Evolutionary conservation across 179 eudicot genomes (phyloP).

Genomic region (Drosera spatulata): DNA sequence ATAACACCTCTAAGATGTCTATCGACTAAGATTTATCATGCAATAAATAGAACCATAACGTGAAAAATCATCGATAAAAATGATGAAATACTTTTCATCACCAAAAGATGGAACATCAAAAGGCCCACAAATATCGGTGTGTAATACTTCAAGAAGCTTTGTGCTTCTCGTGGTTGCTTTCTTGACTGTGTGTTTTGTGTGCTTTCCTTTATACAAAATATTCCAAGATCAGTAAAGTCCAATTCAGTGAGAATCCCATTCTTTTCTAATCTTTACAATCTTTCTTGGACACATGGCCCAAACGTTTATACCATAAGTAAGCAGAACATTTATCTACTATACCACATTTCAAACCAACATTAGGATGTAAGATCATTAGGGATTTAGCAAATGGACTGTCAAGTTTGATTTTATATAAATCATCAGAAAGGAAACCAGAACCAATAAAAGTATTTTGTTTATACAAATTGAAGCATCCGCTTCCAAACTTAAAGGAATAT

Average conservation of each 20-base stretch:
- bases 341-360: too few relatives aligned
- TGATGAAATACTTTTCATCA: background rate
- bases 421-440: constrained; percentile 6
- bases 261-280: background rate
- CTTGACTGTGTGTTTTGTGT: constrained; percentile 2
- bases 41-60: background rate
- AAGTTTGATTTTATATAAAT: constrained; percentile 10
- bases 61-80: background rate
- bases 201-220: too few relatives aligned
- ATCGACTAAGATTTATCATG: background rate
- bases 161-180: background rate
- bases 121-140: background rate
- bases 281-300: constrained; percentile 3
- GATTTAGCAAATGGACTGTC: too few relatives aligned
- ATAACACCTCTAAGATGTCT: background rate
- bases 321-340: background rate
- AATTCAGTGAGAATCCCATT: background rate
- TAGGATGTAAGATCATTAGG: too few relatives aligned
- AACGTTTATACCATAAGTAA: constrained; percentile 6
- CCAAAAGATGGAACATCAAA: background rate
- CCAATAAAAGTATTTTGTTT: constrained; percentile 1
- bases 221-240: constrained; percentile 3
- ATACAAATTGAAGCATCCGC: constrained; percentile 5
- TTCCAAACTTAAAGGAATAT: constrained; percentile 2
- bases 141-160: background rate